Base-by-base conservation (phyloP, 768 basidiomycete species). In the Lactarius akahatsu region DNA sequence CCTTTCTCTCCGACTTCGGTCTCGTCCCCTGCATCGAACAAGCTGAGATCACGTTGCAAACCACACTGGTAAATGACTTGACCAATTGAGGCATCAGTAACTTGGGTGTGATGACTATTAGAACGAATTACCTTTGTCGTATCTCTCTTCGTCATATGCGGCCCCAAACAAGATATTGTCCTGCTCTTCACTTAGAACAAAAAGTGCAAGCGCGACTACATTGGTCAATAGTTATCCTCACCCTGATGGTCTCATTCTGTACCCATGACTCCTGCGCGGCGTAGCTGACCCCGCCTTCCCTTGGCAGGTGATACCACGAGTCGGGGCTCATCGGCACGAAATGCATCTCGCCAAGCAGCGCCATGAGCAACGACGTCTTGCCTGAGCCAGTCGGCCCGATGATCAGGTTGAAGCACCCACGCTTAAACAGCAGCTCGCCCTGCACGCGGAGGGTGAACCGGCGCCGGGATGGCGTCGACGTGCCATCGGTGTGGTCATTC, bases 191-290 rank as follows among this genome's bases (percentile, higher is more conserved):
- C 7, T 55, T 13, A 47, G n/a, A 18, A 36, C 38, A 50, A 6
- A 50, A 26, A 13, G 23, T 11, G 23, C n/a, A n/a, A 18, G 41
- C 15, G 38, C 15, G 15, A 16, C 0, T 1, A 5, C 11, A 1
- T 50, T 26, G 32, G 11, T 52, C 3, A n/a, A n/a, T n/a, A n/a
- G n/a, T n/a, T n/a, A 7, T 4, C 63, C 77, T 56, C 56, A 85
- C 87, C 73, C 77, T 80, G 61, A 92, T 90, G 0, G 89, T 91
- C 66, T 89, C 89, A 70, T 91, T 92, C 74, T 88, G 84, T 2
- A 93, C 86, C 91, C 91, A 96, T 3, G 89, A 86, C 73, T 92
- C 91, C 74, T 96, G 92, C 3, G 89, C 88, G 7, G 89, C 89
- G 73, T 91, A 93, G 3, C 91, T 86, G 47, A 95, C 81, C 5